Base-by-base conservation (phyloP, 1,284 basidiomycete species). In the Pseudomicrostroma phylloplanum region DNA sequence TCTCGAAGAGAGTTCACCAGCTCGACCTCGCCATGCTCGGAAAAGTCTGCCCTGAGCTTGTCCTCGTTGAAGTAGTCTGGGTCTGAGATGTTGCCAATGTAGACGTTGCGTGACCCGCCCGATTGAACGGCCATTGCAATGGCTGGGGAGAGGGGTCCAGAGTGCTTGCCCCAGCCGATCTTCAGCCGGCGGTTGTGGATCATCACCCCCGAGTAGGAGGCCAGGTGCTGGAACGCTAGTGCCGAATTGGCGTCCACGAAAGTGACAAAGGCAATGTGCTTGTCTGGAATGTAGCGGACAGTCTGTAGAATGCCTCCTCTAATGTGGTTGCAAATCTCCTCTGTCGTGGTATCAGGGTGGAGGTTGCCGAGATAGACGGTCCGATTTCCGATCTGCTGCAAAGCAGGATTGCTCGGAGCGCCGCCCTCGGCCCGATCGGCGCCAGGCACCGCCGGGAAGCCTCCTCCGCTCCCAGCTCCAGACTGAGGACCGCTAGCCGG, bases 241-340 rank as follows among this genome's bases (percentile, higher is more conserved):
- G 76, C 76, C 17, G 76, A 66, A 51, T 78, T 76, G 7, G 72
- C 62, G 56, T 78, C 76, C 26, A 77, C 69, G 62, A 78, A 78
- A 13, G 75, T 78, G 48, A 78, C 73, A 59, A 78, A 78, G 0
- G 76, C 73, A 57, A 78, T 78, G 64, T 78, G 76, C 64, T 74
- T 71, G 56, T 78, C 76, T 8, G 74, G 66, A 58, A 78, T 74
- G 61, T 71, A 75, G 19, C 76, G 72, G 46, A 78, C 67, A 55
- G 71, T 74, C 61, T 78, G 75, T 60, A 78, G 60, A 53, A 78
- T 74, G 21, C 76, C 76, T 26, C 76, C 76, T 6, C 76, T 75
- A 42, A 78, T 74, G 64, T 77, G 75, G 67, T 78, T 78, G 70
- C 76, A 78, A 62, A 78, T 78, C 65, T 78, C 76, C 56, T 76